Base-by-base conservation (phyloP, 441 rosid species). In the Brassica hybrid region DNA sequence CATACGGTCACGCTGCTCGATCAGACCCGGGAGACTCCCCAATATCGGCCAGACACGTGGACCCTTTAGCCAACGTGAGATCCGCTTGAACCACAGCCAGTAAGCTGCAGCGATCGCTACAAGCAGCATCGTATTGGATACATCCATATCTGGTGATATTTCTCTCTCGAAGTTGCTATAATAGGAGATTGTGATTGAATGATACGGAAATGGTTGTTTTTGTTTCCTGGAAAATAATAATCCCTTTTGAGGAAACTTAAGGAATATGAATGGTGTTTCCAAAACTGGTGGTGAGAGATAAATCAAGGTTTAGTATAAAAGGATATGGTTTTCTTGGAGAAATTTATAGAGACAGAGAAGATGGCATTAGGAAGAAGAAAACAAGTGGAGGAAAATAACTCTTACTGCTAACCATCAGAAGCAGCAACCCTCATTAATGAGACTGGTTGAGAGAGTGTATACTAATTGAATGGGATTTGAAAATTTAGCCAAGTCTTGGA, bases 1-100 rank as follows among this genome's bases (percentile, higher is more conserved):
- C 88, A 94, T 64, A 69, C 98, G 96, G 68, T 92, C 93, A 71
- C 86, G 83, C 71, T 94, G 91, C 84, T 90, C 87, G 65, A 94
- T 86, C 84, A 94, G 81, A 5, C 96, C 97, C 1, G 98, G 97
- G 1, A 94, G 91, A 81, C 97, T 94, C 14, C 98, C 98, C 80
- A 92, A 41, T 65, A 94, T 25, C 0, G 92, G 91, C 94, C 94
- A 92, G 38, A 92, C 97, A 79, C 90, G 89, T 58, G 97, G 98
- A 74, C 98, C 98, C 56, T 80, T 84, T 8, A 89, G 57, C 14
- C 91, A 83, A 82, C 97, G 89, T 13, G 91, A 87, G 83, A 90
- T 87, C 91, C 87, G 86, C 12, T 86, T 87, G 78, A 92, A 86
- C 98, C 98, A 94, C 6, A 92, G 78, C 27, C 85, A 85, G 76